Evolutionary conservation across 139 green algal species (phyloP), one percentile per base, ranked within the genome.

Genomic region (Auxenochlorella pyrenoidosa): DNA sequence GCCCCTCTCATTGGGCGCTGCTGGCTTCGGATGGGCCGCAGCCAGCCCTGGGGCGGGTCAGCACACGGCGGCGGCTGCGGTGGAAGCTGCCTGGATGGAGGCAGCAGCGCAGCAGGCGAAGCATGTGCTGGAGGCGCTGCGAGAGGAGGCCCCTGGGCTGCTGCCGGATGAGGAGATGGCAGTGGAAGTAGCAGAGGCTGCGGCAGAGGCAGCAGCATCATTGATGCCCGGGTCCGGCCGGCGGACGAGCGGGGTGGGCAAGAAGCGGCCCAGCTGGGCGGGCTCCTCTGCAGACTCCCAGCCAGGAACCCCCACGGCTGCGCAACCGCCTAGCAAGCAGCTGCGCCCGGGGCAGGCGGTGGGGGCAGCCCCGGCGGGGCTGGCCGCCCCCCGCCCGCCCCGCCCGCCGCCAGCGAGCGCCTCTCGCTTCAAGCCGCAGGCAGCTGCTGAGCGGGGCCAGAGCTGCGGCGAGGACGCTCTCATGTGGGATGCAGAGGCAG

Each of bases 311-410:
- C 36, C 36, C 36, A 44, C 41, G 40, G 40, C 32, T 0, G 77
- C 77, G n/a, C 77, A n/a, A 16, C 51, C 77, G 21, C 51, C 77
- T 19, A 38, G n/a, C 43, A 81, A 83, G 77, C 77, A 83, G 51
- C 51, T 58, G n/a, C 77, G 77, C 2, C 38, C 22, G 38, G 38
- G 18, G 38, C 28, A 54, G 38, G 38, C 19, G 12, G 19, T 30
- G 3, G 28, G 28, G 47, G 76, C 41, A 22, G 75, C 75, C 6
- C 15, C 71, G 75, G 75, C 41, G 6, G 40, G 4, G 75, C 16
- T 41, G 75, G 75, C 75, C n/a, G 24, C 22, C 16, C 2, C 16
- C 75, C 22, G 26, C 75, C 75, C 75, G 24, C 28, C 36, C 10
- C 21, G 36, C 71, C 34, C 36, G 34, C 34, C 34, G 13, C 36